Base-by-base conservation (phyloP, 495 filamentous ascomycete species). In the Cercophora sp. region DNA sequence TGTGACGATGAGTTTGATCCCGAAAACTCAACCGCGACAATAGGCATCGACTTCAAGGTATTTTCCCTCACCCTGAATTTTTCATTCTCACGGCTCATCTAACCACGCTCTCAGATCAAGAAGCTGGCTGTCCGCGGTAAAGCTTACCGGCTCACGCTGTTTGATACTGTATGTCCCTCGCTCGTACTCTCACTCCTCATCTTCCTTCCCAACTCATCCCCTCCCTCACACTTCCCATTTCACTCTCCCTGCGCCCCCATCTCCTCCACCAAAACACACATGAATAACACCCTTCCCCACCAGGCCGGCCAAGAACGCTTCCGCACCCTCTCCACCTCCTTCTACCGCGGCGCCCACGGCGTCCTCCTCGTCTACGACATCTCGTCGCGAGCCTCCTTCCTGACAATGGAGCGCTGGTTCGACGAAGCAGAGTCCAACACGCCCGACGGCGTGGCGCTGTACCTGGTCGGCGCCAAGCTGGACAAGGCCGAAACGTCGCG, bases 41-140 rank as follows among this genome's bases (percentile, higher is more conserved):
- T 84, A 54, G 80, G 80, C 20, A 77, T 84, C 43, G 80, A 84
- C 55, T 83, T 81, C 66, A 80, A 81, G 69, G 79, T 80, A 48
- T 37, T 15, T 20, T 15, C 22, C 49, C n/a, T 31, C 10, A 26
- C 13, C 2, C 19, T n/a, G n/a, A n/a, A n/a, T n/a, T n/a, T n/a
- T n/a, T n/a, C n/a, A n/a, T n/a, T n/a, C n/a, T 2, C 40, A 22
- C 18, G 22, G 22, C 0, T 23, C 22, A 10, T 20, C 39, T n/a
- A 43, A 18, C 16, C 16, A 15, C 4, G 0, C 3, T 37, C 27
- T n/a, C 31, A 74, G 71, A 72, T 65, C 62, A 74, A 76, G 42
- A 75, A 68, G 48, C 58, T 75, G 2, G 57, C 73, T 29, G 71
- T 83, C 50, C 70, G 74, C 39, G 79, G 78, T 45, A 77, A 76